Evolutionary conservation across 768 basidiomycete species (phyloP).

Genomic region (Trametes sanguinea): DNA sequence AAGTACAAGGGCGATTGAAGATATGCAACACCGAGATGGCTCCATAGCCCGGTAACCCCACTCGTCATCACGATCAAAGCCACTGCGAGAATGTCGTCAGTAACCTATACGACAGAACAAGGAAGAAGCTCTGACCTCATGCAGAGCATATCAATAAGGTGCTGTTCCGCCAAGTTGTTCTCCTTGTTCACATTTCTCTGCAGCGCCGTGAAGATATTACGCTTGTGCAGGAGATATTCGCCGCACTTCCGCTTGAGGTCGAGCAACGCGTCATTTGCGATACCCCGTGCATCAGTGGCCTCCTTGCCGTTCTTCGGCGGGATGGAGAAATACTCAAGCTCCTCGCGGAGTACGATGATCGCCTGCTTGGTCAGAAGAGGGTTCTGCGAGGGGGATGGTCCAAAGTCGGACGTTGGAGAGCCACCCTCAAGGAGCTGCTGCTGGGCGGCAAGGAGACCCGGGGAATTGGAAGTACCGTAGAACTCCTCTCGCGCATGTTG

Average conservation of each 20-base stretch:
- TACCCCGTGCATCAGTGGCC: slow-evolving; percentile 73
- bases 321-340: slow-evolving; percentile 97
- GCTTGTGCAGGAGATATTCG: slow-evolving; percentile 81
- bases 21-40: slow-evolving; percentile 95
- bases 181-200: slow-evolving; percentile 99
- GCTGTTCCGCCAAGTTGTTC: slow-evolving; percentile 98
- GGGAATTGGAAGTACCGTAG: slow-evolving; percentile 73
- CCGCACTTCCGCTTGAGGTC: slow-evolving; percentile 88
- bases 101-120: not conserved
- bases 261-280: slow-evolving; percentile 75
- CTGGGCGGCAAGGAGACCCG: slow-evolving; percentile 74
- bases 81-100: slow-evolving; percentile 48
- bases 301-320: slow-evolving; percentile 69
- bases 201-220: slow-evolving; percentile 94
- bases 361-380: slow-evolving; percentile 95
- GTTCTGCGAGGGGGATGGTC: slow-evolving; percentile 74
- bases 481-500: slow-evolving; percentile 83
- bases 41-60: slow-evolving; percentile 98
- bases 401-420: slow-evolving; percentile 57
- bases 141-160: slow-evolving; percentile 99
- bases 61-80: slow-evolving; percentile 95
- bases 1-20: slow-evolving; percentile 95
- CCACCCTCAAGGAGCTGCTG: slow-evolving; percentile 77
- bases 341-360: slow-evolving; percentile 96
- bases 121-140: slow-evolving; percentile 76